phyloP scores from a whole-genome alignment of 1,284 basidiomycete species.

The Trametes hirsuta region DNA sequence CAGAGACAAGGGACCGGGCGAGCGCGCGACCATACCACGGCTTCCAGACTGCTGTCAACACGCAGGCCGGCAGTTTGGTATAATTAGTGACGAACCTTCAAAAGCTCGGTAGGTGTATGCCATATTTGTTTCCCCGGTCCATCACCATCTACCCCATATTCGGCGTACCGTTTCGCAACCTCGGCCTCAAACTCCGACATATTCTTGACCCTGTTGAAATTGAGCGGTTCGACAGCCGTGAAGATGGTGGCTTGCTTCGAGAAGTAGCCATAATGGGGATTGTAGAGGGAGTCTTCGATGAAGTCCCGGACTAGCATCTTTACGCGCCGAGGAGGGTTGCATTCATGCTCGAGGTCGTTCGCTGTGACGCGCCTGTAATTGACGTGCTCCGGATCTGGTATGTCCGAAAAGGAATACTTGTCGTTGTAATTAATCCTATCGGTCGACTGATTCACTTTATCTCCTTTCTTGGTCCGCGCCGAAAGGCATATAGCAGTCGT shows the following conservation, averaged over 20 bases:
- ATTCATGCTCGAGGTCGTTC: slow-evolving; percentile 62
- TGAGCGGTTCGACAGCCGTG: slow-evolving; percentile 68
- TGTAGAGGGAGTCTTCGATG: slow-evolving; percentile 96
- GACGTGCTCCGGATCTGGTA: slow-evolving; percentile 49
- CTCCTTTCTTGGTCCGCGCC: slow-evolving; percentile 29
- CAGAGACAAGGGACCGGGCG: slow-evolving; percentile 84
- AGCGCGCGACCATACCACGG: slow-evolving; percentile 95
- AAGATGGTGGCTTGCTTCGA: slow-evolving; percentile 90
- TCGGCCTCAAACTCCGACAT: slow-evolving; percentile 80
- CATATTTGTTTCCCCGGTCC: slow-evolving; percentile 92
- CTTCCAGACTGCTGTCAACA: slow-evolving; percentile 44
- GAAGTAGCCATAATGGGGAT: slow-evolving; percentile 98
- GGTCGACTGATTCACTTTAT: slow-evolving; percentile 45
- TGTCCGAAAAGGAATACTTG: slow-evolving; percentile 51
- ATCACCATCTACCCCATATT: slow-evolving; percentile 65
- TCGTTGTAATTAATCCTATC: slow-evolving; percentile 78
- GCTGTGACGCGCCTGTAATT: slow-evolving; percentile 76
- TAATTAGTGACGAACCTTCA: slow-evolving; percentile 70
- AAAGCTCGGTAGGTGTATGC: slow-evolving; percentile 99
- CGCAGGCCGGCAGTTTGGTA: slow-evolving; percentile 6
- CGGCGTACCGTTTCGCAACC: slow-evolving; percentile 76
- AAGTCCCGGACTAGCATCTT: slow-evolving; percentile 97
- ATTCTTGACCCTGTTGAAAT: slow-evolving; percentile 74
- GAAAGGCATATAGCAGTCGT: slow-evolving; percentile 5
- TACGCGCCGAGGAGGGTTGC: slow-evolving; percentile 77